phyloP scores from a whole-genome alignment of 2,329 filamentous ascomycete species.

The Pestalotiopsis sp. region DNA sequence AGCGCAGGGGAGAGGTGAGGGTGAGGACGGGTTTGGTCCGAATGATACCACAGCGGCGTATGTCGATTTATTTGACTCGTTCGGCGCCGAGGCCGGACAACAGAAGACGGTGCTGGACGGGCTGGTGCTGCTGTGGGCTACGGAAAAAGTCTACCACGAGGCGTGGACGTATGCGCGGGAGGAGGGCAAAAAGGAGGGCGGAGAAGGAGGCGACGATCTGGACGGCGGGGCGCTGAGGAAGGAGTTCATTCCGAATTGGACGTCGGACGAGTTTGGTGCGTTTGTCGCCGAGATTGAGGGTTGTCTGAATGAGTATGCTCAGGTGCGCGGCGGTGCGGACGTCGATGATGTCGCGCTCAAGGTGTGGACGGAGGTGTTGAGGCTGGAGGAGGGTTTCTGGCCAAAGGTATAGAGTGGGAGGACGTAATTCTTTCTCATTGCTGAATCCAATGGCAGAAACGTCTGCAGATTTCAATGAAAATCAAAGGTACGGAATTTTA shows the following conservation, averaged over 20 bases:
- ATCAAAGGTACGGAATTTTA: too few relatives aligned
- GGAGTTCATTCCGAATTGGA: constrained; percentile 72
- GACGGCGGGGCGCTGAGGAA: constrained; percentile 66
- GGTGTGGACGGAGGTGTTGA: constrained; percentile 52
- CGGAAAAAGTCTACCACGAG: constrained; percentile 65
- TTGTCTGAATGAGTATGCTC: constrained; percentile 31
- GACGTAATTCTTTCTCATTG: not conserved
- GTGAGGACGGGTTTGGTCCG: constrained; percentile 20
- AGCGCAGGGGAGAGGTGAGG: constrained; percentile 11
- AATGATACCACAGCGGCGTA: constrained; percentile 25
- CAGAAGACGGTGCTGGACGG: constrained; percentile 56
- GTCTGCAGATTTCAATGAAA: too few relatives aligned
- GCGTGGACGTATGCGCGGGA: constrained; percentile 57
- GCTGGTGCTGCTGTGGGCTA: constrained; percentile 76
- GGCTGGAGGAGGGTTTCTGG: constrained; percentile 63
- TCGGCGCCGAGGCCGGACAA: constrained; percentile 15
- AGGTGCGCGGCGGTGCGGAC: constrained; percentile 22
- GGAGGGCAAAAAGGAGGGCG: constrained; percentile 28
- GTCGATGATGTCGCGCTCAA: constrained; percentile 38
- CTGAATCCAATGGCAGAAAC: not conserved
- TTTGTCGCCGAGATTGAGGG: constrained; percentile 41
- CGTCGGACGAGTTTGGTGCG: constrained; percentile 58
- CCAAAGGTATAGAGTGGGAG: constrained; percentile 34
- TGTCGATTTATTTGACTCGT: constrained; percentile 31
- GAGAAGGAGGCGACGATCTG: constrained; percentile 42